Evolutionary conservation across 306 rosid genomes (phyloP), one percentile per base, ranked within the genome.

Genomic region (Cucurbita ficifolia): DNA sequence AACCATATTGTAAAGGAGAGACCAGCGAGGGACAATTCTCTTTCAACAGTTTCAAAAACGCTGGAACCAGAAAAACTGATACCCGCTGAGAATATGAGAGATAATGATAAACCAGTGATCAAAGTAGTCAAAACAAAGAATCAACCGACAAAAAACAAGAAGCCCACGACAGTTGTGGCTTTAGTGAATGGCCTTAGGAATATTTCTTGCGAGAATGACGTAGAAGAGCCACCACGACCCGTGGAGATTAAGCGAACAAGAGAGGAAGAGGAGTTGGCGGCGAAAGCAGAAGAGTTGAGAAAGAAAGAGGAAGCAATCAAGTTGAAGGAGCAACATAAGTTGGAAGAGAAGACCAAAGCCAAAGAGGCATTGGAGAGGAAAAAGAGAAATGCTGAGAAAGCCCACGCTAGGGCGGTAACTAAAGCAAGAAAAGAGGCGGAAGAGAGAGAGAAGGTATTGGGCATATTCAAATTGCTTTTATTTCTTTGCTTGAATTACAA

Each of bases 401-500:
- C 92, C 81, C 86, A 85, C 72, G 88, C 85, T 70, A 85, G 90
- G 81, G 96, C 96, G 49, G 83, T 78, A 64, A 83, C 82, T 42
- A 89, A 79, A 81, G 94, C 92, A 49, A 90, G 86, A 79, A 92
- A 81, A 79, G 97, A 92, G 80, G 96, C 96, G 56, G 94, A 92
- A 72, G 86, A 82, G 80, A 89, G 83, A 84, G 94, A 92, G 83
- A 89, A 92, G 90, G 96, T 89, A 83, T 61, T 19, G 33, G 55
- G 59, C 38, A 24, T 38, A 2, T 29, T 43, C 45, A 40, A 40
- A 6, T 22, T 48, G 7, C 33, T 6, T 29, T 12, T 52, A 1
- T 7, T 52, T 43, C 10, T 8, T n/a, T 6, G n/a, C 36, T 35
- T 59, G 60, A 38, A 73, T 49, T 18, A 4, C 38, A 19, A 22